Evolutionary conservation across 2,329 filamentous ascomycete species (phyloP), one percentile per base, ranked within the genome.

Genomic region (Ceratocystis lukuohia): DNA sequence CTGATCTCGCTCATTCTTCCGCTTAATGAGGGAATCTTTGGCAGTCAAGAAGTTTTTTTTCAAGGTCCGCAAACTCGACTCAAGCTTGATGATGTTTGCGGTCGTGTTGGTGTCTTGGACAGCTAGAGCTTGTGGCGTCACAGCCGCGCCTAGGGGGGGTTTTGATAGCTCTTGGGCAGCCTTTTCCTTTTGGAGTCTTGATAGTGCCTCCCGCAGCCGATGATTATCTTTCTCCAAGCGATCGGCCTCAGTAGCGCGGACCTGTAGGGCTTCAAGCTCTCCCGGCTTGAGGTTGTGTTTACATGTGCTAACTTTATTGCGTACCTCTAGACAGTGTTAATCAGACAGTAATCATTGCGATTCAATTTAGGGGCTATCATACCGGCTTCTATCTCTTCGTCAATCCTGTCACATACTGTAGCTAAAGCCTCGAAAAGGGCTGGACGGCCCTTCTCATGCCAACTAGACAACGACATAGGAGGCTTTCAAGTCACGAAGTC

Each of bases 181-280:
- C 25, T 8, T 72, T 69, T 65, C 64, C 53, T 65, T 67, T 44
- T 67, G 44, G 33, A 61, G 59, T 25, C 57, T 70, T 68, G 8
- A 81, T 67, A 65, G n/a, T 7, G 79, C 74, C 41, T 69, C 71
- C 62, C 73, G 74, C 5, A 83, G 73, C 3, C 72, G 68, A n/a
- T 69, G 70, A 63, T 80, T 80, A 67, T 81, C 78, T 17, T 74
- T 70, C 65, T 79, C 75, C 30, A 82, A 70, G 1, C 69, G 71
- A 15, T 75, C 73, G 22, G 74, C 74, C 30, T 72, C 69, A 17
- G 71, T 72, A n/a, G 73, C 74, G 25, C 70, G 72, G 12, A 68
- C 69, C 53, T 69, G 74, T 4, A 79, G 70, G n/a, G 70, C 69
- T 28, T 74, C 71, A 8, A 79, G 67, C 68, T 79, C 76, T 5